Evolutionary conservation across 1,284 basidiomycete genomes (phyloP), one percentile per base, ranked within the genome.

Genomic region (Cryptococcus floricola): DNA sequence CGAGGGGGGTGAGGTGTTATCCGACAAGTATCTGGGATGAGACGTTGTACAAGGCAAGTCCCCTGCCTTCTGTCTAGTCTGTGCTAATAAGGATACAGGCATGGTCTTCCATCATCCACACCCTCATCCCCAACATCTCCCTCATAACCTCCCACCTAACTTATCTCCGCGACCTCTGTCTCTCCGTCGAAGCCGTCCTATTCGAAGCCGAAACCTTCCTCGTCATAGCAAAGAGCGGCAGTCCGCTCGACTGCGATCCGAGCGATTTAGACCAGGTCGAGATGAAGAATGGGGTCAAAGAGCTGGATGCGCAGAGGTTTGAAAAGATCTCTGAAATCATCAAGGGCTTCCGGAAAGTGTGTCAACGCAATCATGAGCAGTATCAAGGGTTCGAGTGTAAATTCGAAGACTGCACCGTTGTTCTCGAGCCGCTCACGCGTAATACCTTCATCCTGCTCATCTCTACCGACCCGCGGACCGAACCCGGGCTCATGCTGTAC

Each of bases 11-110:
- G 48, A 60, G 68, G 42, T 72, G 71, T 60, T 94, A 94, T 68
- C 90, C 89, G n/a, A 98, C 95, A 23, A 94, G 89, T 67, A 98
- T 98, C 63, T 97, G 94, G 79, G 94, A 99, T 74, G 95, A 98
- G 77, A 93, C 89, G 61, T 78, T 99, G 47, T 99, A 98, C 81
- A 91, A 89, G 82, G 94, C 88, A 19, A 12, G 6, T 53, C 49
- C 52, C 43, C 48, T 42, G 39, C 23, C 16, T 47, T 52, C 25
- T 18, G 12, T 4, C 2, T 2, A 23, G 19, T 46, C 13, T 7
- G 27, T 10, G 16, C 27, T 47, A 16, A 47, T 28, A 16, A 14
- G 8, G 12, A 18, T 46, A 34, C 62, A 97, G 90, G 95, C 96
- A 10, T 98, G 95, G 96, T 98, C 96, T 27, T 86, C 86, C 60